Evolutionary conservation across 768 basidiomycete genomes (phyloP).

Genomic region (Lentinula sp.): DNA sequence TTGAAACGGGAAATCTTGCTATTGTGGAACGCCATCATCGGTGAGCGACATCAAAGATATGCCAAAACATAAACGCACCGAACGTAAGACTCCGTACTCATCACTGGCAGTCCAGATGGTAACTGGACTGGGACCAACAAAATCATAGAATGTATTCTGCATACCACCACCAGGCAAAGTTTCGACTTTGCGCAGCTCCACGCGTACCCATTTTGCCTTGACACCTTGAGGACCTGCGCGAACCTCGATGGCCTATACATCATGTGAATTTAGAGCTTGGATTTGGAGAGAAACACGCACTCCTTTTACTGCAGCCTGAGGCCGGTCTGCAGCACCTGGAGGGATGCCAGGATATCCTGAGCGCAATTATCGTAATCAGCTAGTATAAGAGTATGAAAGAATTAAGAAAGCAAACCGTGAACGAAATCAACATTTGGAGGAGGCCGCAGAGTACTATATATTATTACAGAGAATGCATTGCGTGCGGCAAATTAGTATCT

Average conservation of each 20-base stretch:
- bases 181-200: constrained; percentile 90
- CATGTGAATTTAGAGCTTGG: constrained; percentile 10
- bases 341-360: constrained; percentile 84
- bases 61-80: constrained; percentile 37
- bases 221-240: constrained; percentile 67
- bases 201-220: constrained; percentile 88
- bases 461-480: background rate
- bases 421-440: constrained; percentile 90
- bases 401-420: constrained; percentile 45
- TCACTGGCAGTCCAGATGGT: constrained; percentile 78
- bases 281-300: constrained; percentile 40
- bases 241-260: constrained; percentile 73
- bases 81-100: constrained; percentile 63
- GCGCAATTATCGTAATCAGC: background rate
- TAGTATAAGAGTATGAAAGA: background rate
- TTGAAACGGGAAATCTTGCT: constrained; percentile 88
- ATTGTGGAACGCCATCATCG: constrained; percentile 2
- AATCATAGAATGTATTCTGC: constrained; percentile 70
- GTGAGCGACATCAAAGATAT: background rate
- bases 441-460: constrained; percentile 66
- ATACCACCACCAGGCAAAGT: constrained; percentile 66
- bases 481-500: background rate
- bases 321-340: constrained; percentile 66
- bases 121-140: constrained; percentile 76
- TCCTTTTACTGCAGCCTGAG: constrained; percentile 80